Evolutionary conservation across 768 basidiomycete genomes (phyloP).

Genomic region (Chalciporus chontae): DNA sequence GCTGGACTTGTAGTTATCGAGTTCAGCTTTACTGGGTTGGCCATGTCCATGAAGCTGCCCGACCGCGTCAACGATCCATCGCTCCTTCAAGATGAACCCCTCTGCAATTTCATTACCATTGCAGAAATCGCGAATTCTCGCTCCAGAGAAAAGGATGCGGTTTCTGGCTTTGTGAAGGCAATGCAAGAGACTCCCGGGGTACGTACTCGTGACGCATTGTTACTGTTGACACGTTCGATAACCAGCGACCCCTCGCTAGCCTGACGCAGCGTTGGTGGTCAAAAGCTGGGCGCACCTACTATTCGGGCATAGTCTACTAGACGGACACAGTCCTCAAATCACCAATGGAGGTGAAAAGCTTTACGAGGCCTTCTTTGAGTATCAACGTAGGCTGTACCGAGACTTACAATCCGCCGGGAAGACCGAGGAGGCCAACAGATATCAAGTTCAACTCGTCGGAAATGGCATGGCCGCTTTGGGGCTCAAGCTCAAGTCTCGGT

Average conservation of each 20-base stretch:
- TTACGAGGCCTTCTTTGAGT: slow-evolving; percentile 22
- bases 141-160: not conserved
- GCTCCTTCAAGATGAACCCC: slow-evolving; percentile 21
- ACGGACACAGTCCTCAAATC: slow-evolving; percentile 1
- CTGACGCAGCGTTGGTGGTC: slow-evolving; percentile 7
- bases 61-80: slow-evolving; percentile 14
- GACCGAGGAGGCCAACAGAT: not conserved
- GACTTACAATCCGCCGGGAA: not conserved
- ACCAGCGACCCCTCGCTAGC: slow-evolving; percentile 4
- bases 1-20: not conserved
- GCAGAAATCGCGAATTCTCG: not conserved
- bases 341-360: slow-evolving; percentile 10
- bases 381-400: slow-evolving; percentile 6
- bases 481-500: not conserved
- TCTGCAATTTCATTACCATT: slow-evolving; percentile 5
- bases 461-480: slow-evolving; percentile 11
- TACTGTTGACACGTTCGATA: not conserved
- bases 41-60: slow-evolving; percentile 18
- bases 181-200: slow-evolving; percentile 13
- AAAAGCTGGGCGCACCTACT: slow-evolving; percentile 13
- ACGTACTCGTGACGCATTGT: slow-evolving; percentile 3
- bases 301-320: not conserved
- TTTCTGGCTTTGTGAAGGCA: slow-evolving; percentile 8
- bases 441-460: not conserved
- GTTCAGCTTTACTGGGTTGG: not conserved